Evolutionary conservation across 2,329 filamentous ascomycete genomes (phyloP), one percentile per base, ranked within the genome.

Genomic region (Aspergillus ruber): DNA sequence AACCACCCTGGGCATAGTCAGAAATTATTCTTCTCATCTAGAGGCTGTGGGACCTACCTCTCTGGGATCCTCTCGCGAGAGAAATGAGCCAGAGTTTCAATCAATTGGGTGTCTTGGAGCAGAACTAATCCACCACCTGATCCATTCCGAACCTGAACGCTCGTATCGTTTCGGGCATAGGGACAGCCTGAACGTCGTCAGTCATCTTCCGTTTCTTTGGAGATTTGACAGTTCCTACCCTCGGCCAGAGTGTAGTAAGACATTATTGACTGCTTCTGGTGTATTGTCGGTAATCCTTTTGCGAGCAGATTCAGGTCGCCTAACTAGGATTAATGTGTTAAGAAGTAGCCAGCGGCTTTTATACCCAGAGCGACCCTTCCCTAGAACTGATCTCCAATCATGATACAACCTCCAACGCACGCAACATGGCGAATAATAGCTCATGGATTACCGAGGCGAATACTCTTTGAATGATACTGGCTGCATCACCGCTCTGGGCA

Each of bases 21-120:
- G 33, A 8, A 10, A 18, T 32, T 23, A 20, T 6, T 18, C 20
- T 15, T n/a, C 13, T 35, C 3, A 7, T n/a, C n/a, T 6, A 9
- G 25, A 38, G 12, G 9, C 3, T 12, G 9, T 17, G 35, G 4
- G 15, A 6, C 21, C 39, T 49, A 57, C 61, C 79, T 66, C 57
- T 82, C 79, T 0, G 79, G 80, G 17, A 83, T 83, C 36, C 80
- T 67, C 64, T 83, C 80, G 3, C 79, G 73, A 45, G 78, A 72
- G 58, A 83, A 83, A 60, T 83, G 79, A 2, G 80, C 77, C 1
- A 83, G 64, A 1, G 76, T 74, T 50, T 83, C 78, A 48, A 83
- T 78, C 18, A 83, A 58, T 44, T 82, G 78, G 21, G 77, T 80
- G 53, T 81, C 78, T 54, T 78, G 71, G 0, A 82, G 67, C 2